Evolutionary conservation across 306 rosid species (phyloP).

Genomic region (Benincasa hispida): DNA sequence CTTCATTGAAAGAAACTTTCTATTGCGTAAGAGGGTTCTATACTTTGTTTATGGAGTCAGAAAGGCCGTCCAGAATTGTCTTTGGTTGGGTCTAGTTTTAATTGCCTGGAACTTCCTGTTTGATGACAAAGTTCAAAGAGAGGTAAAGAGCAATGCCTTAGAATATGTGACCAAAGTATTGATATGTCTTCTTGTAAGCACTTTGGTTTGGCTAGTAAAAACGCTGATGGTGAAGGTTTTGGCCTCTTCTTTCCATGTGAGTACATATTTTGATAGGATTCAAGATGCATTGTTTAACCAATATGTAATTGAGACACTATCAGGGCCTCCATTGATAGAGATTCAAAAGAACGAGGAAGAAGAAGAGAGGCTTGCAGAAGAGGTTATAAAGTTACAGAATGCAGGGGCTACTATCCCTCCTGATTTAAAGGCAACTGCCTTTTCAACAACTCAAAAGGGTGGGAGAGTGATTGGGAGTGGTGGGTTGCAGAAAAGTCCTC

Average conservation of each 20-base stretch:
- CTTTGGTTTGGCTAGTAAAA: constrained; percentile 64
- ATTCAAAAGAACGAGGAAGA: constrained; percentile 49
- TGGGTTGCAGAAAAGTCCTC: constrained; percentile 26
- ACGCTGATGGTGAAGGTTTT: constrained; percentile 61
- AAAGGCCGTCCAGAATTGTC: constrained; percentile 61
- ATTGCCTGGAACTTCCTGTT: constrained; percentile 70
- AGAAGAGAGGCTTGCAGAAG: constrained; percentile 56
- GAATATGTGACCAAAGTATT: constrained; percentile 42
- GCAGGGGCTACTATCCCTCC: constrained; percentile 80
- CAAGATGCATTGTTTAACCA: constrained; percentile 74
- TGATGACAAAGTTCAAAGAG: constrained; percentile 55
- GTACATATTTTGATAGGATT: constrained; percentile 74
- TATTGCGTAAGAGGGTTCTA: constrained; percentile 55
- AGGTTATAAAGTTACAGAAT: constrained; percentile 60
- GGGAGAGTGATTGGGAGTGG: constrained; percentile 43
- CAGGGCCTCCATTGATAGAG: constrained; percentile 68
- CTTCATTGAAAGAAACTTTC: constrained; percentile 61
- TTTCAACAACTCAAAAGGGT: constrained; percentile 15
- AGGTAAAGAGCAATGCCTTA: constrained; percentile 23
- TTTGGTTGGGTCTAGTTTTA: constrained; percentile 78
- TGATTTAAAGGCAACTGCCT: constrained; percentile 41
- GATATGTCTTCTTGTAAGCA: constrained; percentile 58
- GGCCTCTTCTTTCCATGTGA: constrained; percentile 76
- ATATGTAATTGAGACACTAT: constrained; percentile 64
- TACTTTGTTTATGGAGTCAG: constrained; percentile 74